Evolutionary conservation across 2,329 filamentous ascomycete genomes (phyloP).

Genomic region (Tricladium varicosporioides): DNA sequence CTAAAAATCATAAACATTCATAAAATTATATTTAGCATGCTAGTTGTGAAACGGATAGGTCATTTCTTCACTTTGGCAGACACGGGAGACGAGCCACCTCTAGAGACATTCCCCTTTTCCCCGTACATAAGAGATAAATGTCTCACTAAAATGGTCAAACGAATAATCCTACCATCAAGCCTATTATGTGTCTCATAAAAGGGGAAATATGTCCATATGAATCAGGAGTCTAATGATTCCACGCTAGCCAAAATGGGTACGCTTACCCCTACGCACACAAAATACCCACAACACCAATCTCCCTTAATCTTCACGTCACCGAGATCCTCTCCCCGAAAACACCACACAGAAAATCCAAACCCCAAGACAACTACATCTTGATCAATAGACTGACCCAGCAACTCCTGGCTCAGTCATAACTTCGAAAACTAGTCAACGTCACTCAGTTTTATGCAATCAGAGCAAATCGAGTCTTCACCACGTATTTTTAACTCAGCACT

Average conservation of each 20-base stretch:
- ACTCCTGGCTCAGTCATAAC: constrained; percentile 34
- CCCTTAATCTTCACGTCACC: constrained; percentile 15
- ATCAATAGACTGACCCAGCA: constrained; percentile 33
- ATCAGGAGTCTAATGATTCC: neutral
- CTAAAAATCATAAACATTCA: neutral
- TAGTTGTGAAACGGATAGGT: neutral
- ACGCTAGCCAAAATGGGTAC: neutral
- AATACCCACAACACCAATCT: constrained; percentile 4
- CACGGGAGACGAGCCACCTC: too few species aligned
- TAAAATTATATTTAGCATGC: too few species aligned
- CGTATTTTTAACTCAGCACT: constrained; percentile 37
- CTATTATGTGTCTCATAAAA: neutral
- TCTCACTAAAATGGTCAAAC: too few species aligned
- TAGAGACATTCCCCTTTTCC: too few species aligned
- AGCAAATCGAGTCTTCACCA: constrained; percentile 48
- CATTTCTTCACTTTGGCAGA: too few species aligned
- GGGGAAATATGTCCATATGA: neutral
- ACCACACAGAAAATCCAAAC: constrained; percentile 12
- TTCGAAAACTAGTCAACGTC: constrained; percentile 18
- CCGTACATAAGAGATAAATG: too few species aligned
- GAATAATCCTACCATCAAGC: too few species aligned
- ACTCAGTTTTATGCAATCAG: constrained; percentile 64
- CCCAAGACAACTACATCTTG: constrained; percentile 7
- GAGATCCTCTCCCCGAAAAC: neutral
- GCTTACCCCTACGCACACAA: neutral